These are phyloP conservation scores for Polyporus tsugae DNA, from an alignment of 1,284 basidiomycete genomes.

Conservation along the genomic window DNA sequence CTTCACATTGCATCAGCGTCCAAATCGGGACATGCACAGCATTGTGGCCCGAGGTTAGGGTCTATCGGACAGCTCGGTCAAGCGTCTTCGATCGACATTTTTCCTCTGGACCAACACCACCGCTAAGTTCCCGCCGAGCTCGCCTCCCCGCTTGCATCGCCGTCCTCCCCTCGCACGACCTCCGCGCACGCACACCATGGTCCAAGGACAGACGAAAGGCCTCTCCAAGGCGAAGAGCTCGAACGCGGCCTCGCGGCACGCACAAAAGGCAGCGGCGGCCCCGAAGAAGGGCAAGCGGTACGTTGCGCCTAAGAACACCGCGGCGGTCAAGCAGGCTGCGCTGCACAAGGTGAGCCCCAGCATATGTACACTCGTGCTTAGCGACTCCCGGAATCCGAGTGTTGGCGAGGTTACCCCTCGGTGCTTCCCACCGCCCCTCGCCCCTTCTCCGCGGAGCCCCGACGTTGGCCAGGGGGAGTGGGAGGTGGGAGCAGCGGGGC, in stretches of 20 bases:
- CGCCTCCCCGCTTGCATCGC: not conserved
- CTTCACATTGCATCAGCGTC: not conserved
- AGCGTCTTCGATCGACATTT: conserved; percentile 16
- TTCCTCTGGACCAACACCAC: conserved; percentile 17
- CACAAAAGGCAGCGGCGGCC: conserved; percentile 67
- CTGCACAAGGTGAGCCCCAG: conserved; percentile 65
- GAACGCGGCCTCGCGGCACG: conserved; percentile 55
- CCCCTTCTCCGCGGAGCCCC: conserved; percentile 11
- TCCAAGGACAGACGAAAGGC: conserved; percentile 75
- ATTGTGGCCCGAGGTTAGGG: conserved; percentile 27
- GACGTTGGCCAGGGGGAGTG: not conserved
- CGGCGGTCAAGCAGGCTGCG: conserved; percentile 70
- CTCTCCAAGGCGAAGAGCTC: conserved; percentile 58
- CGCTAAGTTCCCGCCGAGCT: conserved; percentile 6
- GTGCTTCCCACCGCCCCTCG: conserved; percentile 1
- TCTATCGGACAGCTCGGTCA: conserved; percentile 11
- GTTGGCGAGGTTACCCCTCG: conserved; percentile 6
- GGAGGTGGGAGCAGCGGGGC: conserved; percentile 2
- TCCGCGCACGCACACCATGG: conserved; percentile 43
- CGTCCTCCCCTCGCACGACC: conserved; percentile 2
- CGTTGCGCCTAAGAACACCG: conserved; percentile 77
- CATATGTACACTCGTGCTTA: conserved; percentile 7
- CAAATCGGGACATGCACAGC: conserved; percentile 23
- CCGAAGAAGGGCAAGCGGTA: conserved; percentile 77
- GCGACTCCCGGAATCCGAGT: not conserved